These are phyloP conservation scores for Litchi chinensis DNA, from an alignment of 345 rosid species.

Conservation along the genomic window DNA sequence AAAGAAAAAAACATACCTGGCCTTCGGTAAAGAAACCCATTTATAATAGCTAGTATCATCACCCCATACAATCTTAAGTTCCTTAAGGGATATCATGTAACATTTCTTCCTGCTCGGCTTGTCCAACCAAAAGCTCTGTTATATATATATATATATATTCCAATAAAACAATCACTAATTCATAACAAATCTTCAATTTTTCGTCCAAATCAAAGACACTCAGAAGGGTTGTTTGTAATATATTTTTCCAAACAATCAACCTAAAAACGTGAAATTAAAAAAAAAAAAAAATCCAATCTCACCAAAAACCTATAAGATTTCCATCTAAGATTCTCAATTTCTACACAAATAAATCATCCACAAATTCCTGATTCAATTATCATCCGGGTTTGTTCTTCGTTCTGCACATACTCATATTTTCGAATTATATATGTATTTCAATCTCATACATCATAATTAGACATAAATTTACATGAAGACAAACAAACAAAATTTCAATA, in stretches of 20 bases:
- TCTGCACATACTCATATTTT: no score
- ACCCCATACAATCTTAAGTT: constrained; percentile 51
- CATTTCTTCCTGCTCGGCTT: constrained; percentile 56
- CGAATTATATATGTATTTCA: no score
- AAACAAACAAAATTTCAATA: no score
- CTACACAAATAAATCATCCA: no score
- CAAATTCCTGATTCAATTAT: background rate
- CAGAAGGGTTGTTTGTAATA: background rate
- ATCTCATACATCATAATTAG: no score
- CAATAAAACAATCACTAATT: background rate
- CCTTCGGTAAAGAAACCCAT: constrained; percentile 41
- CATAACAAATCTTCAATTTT: background rate
- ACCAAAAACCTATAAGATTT: no score
- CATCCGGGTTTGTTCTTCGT: background rate
- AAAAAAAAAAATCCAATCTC: no score
- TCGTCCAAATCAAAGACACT: background rate
- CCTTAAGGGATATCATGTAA: constrained; percentile 58
- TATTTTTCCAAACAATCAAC: no score
- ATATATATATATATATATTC: background rate
- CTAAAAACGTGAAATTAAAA: no score
- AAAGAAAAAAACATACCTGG: constrained; percentile 32
- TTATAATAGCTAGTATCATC: constrained; percentile 52
- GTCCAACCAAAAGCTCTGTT: constrained; percentile 51
- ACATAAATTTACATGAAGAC: no score
- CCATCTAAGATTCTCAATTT: no score